Percentiles rank a stretch among this genome's conserved stretches.
phyloP scores from a whole-genome alignment of 495 filamentous ascomycete species.

The Neurospora sublineolata region DNA sequence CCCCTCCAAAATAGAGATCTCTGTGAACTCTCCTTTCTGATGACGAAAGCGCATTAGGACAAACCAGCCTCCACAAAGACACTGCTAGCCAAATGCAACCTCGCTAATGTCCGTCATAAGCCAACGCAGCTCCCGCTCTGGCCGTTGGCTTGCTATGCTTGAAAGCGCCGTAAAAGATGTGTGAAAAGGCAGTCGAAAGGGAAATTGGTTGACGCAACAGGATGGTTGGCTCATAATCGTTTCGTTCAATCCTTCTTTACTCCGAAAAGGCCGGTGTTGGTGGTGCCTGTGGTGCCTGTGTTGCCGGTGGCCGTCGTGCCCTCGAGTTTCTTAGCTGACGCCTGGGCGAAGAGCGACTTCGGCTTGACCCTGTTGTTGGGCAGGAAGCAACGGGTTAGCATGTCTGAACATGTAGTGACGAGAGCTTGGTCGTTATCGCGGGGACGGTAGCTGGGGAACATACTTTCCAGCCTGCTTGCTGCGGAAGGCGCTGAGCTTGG shows the following conservation, averaged over 20 bases:
- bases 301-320: conserved; percentile 20
- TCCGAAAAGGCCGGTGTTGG: neutral
- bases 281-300: neutral
- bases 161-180: neutral
- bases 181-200: neutral
- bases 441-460: conserved; percentile 14
- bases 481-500: conserved; percentile 76
- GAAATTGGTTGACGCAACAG: neutral
- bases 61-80: neutral
- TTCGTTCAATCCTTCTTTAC: neutral
- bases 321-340: conserved; percentile 44
- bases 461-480: conserved; percentile 67
- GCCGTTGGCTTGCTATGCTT: neutral
- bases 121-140: neutral
- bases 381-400: conserved; percentile 1
- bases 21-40: neutral
- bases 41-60: neutral
- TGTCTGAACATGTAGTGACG: neutral
- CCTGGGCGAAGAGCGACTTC: conserved; percentile 52
- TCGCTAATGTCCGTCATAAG: neutral
- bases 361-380: conserved; percentile 40
- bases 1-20: neutral
- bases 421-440: neutral
- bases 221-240: too few relatives aligned
- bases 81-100: neutral